A percentile compares a stretch with the other conserved stretches of the same genome.
These are phyloP conservation scores for Tilletia horrida DNA, from an alignment of 1,284 basidiomycete species.

Conservation along the genomic window DNA sequence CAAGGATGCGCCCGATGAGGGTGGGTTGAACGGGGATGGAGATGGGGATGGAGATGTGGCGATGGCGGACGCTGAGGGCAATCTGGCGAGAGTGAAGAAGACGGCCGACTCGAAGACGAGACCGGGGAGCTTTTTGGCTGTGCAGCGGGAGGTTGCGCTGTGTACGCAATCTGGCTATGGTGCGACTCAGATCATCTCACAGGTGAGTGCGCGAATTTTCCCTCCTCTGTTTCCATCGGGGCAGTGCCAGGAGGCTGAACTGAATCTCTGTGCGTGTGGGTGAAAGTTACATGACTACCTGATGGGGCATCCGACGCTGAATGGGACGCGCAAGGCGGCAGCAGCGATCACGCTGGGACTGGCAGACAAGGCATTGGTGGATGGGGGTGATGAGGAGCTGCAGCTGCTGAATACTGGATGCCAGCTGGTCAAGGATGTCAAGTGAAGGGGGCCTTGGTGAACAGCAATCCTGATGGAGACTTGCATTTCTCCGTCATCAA, in stretches of 20 bases:
- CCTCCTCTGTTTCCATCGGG: conserved; percentile 11
- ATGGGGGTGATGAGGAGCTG: conserved; percentile 96
- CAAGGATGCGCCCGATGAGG: background rate
- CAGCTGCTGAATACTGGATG: conserved; percentile 86
- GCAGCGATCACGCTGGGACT: conserved; percentile 85
- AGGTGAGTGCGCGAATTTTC: conserved; percentile 65
- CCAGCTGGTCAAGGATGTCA: conserved; percentile 58
- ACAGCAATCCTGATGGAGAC: no score
- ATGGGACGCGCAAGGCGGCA: conserved; percentile 74
- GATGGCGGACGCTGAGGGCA: conserved; percentile 50
- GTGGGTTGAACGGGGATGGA: conserved; percentile 18
- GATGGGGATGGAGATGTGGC: conserved; percentile 53
- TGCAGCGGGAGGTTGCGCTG: conserved; percentile 70
- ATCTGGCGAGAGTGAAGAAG: background rate
- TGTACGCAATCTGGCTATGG: conserved; percentile 87
- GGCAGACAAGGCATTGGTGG: conserved; percentile 91
- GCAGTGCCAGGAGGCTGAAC: conserved; percentile 23
- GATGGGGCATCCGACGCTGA: conserved; percentile 74
- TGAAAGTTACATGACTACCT: conserved; percentile 83
- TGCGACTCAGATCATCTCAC: conserved; percentile 80
- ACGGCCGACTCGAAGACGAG: conserved; percentile 57
- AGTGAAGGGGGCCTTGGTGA: background rate
- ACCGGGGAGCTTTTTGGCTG: conserved; percentile 65
- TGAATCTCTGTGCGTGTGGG: background rate
- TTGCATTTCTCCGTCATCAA: background rate